Base-by-base conservation (phyloP, 2,329 filamentous ascomycete species). In the Pseudocercospora eumusae region DNA sequence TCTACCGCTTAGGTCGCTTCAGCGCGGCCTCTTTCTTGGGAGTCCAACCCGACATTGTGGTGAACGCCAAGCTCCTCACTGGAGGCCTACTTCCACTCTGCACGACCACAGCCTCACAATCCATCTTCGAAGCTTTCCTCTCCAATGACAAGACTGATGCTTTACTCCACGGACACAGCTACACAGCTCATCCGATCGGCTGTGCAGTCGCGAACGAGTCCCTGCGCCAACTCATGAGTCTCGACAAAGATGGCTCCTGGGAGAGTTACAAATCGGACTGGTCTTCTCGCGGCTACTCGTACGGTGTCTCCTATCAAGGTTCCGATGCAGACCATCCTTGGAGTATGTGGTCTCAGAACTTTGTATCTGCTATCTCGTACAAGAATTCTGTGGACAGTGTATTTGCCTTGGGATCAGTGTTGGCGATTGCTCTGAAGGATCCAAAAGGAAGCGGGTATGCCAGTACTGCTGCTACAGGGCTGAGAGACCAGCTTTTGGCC, bases 61-160 rank as follows among this genome's bases (percentile, higher is more conserved):
- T 92, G 0, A 88, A 96, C 70, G 92, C 91, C 5, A 96, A 96
- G 74, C 82, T 96, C 0, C 82, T 96, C 2, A 96, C 92, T 0
- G 91, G 91, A 0, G 92, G 91, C 0, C 77, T 95, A 0, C 78
- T 96, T 0, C 92, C 91, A 0, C 83, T 96, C 0, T 91, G 88
- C 69, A 84, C 87, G 0, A 96, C 92, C 0, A 78, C 90, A 3
- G 90, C 91, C 0, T 92, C 88, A 36, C 81, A 92, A 62, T 82
- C 81, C 62, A 88, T 96, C 50, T 95, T 92, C 74, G 71, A 85
- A 1, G 84, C 86, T 0, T 96, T 96, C 71, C 78, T 84, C 11
- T 87, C 88, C 57, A 80, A 84, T 0, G 86, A 91, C 54, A 96
- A 95, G 77, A 86, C 84, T 0, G 90, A 93, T 67, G 91, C 91